Evolutionary conservation across 768 basidiomycete genomes (phyloP).

Genomic region (Exidia glandulosa): DNA sequence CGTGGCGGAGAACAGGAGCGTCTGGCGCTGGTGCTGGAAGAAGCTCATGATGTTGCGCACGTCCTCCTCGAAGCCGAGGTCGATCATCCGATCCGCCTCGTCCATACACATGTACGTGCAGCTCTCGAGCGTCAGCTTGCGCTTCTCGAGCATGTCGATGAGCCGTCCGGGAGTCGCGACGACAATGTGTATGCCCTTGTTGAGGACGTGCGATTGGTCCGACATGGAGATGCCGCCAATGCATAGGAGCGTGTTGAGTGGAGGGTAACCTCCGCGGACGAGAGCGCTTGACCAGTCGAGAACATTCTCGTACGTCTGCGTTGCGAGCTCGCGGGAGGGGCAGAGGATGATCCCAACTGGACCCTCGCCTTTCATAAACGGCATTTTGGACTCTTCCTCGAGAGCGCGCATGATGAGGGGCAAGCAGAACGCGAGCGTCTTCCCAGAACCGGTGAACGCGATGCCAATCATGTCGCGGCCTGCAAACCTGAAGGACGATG

Average conservation of each 20-base stretch:
- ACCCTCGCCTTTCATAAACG: slow-evolving; percentile 88
- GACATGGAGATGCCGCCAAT: slow-evolving; percentile 98
- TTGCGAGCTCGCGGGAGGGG: slow-evolving; percentile 92
- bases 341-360: slow-evolving; percentile 95
- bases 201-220: slow-evolving; percentile 88
- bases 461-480: slow-evolving; percentile 98
- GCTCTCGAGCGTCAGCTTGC: slow-evolving; percentile 78
- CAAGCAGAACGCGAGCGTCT: slow-evolving; percentile 97
- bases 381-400: slow-evolving; percentile 85
- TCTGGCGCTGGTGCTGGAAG: slow-evolving; percentile 97
- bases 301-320: slow-evolving; percentile 94
- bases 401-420: slow-evolving; percentile 93
- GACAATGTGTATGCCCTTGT: slow-evolving; percentile 87
- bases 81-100: slow-evolving; percentile 98
- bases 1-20: slow-evolving; percentile 92
- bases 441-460: slow-evolving; percentile 97
- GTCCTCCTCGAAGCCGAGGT: slow-evolving; percentile 97
- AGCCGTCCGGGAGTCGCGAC: slow-evolving; percentile 94
- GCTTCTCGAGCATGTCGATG: slow-evolving; percentile 98
- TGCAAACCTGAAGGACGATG: slow-evolving; percentile 51
- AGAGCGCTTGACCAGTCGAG: slow-evolving; percentile 76
- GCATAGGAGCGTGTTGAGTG: slow-evolving; percentile 78
- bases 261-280: slow-evolving; percentile 76
- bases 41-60: slow-evolving; percentile 99
- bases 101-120: slow-evolving; percentile 99